These are phyloP conservation scores for Picea glauca DNA, from an alignment of 75 land plant species.

Conservation along the genomic window DNA sequence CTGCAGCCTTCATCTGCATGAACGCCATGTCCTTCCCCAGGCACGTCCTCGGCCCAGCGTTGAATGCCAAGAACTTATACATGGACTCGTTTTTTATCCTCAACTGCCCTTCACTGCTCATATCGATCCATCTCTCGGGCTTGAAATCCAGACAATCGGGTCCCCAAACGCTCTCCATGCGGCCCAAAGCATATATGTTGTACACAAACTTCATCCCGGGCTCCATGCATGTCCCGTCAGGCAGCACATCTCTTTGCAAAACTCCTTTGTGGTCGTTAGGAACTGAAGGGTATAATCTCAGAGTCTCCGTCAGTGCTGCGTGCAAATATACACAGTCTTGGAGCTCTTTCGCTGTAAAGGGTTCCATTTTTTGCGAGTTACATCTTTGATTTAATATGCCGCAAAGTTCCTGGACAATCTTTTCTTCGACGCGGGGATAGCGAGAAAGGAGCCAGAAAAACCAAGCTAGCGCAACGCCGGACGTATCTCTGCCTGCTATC, in stretches of 20 bases:
- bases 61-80: neutral
- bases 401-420: too few relatives aligned
- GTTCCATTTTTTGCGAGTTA: too few relatives aligned
- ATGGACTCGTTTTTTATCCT: neutral
- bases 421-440: slow-evolving; percentile 21
- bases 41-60: slow-evolving; percentile 28
- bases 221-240: slow-evolving; percentile 20
- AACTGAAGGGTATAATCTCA: slow-evolving; percentile 35
- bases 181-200: slow-evolving; percentile 20
- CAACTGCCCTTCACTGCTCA: slow-evolving; percentile 11
- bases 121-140: slow-evolving; percentile 27
- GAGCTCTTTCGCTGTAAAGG: too few relatives aligned
- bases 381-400: too few relatives aligned
- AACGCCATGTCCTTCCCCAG: slow-evolving; percentile 42
- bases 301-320: slow-evolving; percentile 32
- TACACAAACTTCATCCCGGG: slow-evolving; percentile 8
- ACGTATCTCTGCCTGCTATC: slow-evolving; percentile 41
- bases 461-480: slow-evolving; percentile 31
- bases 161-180: slow-evolving; percentile 24
- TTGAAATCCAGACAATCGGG: slow-evolving; percentile 16
- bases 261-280: slow-evolving; percentile 20
- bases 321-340: slow-evolving; percentile 16
- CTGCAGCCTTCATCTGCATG: slow-evolving; percentile 32
- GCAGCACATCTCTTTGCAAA: slow-evolving; percentile 29
- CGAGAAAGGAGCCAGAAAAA: slow-evolving; percentile 22